Percentiles rank a stretch among this genome's conserved stretches.
Evolutionary conservation across 306 rosid species (phyloP).

Genomic region (Cyamopsis tetragonoloba): DNA sequence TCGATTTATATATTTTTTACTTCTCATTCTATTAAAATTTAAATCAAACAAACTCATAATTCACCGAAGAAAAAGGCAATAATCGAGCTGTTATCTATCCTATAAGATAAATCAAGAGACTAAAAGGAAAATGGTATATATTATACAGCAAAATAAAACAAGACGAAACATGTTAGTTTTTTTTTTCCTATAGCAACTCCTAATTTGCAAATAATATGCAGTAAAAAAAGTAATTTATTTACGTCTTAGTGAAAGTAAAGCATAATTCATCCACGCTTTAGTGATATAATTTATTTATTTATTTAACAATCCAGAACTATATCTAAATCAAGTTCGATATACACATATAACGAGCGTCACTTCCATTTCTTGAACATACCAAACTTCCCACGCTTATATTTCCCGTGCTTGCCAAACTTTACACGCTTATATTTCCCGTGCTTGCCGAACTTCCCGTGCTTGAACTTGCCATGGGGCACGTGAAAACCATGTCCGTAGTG

Average conservation of each 20-base stretch:
- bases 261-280: too few species aligned
- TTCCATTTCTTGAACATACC: constrained; percentile 48
- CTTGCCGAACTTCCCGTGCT: too few species aligned
- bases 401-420: constrained; percentile 41
- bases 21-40: too few species aligned
- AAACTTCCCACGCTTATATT: constrained; percentile 37
- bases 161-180: neutral
- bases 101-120: neutral
- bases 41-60: too few species aligned
- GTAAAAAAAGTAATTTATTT: too few species aligned
- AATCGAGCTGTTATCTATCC: neutral
- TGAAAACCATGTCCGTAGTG: constrained; percentile 34
- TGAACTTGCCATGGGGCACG: constrained; percentile 36
- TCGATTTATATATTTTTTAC: too few species aligned
- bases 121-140: neutral
- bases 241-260: too few species aligned
- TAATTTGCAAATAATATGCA: neutral
- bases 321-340: neutral
- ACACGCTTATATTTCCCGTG: constrained; percentile 50
- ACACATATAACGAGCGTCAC: constrained; percentile 30
- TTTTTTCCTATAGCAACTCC: neutral
- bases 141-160: neutral
- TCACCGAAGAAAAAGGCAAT: too few species aligned
- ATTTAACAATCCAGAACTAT: neutral
- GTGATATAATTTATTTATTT: too few species aligned